phyloP scores from a whole-genome alignment of 495 filamentous ascomycete genomes.

The Aspergillus coremiiformis region DNA sequence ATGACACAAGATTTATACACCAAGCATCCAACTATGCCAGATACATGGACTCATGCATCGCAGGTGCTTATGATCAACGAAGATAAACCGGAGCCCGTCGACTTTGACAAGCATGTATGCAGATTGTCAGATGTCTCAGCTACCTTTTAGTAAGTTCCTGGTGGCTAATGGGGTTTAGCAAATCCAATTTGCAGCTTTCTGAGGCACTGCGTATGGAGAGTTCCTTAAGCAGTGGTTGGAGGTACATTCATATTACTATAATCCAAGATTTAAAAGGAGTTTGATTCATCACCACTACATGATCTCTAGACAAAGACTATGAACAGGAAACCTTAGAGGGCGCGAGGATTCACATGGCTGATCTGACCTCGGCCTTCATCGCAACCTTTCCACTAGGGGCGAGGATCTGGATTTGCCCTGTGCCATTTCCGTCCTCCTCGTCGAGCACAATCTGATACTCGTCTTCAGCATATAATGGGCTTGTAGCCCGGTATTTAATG shows the following conservation, averaged over 20 bases:
- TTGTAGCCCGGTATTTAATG: slow-evolving; percentile 53
- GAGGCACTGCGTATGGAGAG: neutral
- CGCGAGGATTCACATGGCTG: neutral
- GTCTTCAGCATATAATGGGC: slow-evolving; percentile 54
- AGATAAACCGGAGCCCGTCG: slow-evolving; percentile 6
- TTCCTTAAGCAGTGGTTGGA: neutral
- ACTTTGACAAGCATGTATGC: slow-evolving; percentile 4
- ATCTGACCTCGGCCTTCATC: slow-evolving; percentile 41
- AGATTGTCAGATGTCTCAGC: neutral
- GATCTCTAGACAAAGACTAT: neutral
- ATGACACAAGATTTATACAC: slow-evolving; percentile 4
- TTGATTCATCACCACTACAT: neutral
- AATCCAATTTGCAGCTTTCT: slow-evolving; percentile 1
- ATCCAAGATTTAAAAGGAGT: neutral
- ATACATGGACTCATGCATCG: slow-evolving; percentile 6
- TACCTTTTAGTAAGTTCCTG: neutral
- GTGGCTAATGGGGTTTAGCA: neutral
- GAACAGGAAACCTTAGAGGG: neutral
- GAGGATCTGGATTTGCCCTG: slow-evolving; percentile 33
- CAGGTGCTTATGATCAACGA: slow-evolving; percentile 4
- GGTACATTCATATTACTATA: neutral
- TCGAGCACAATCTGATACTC: slow-evolving; percentile 39
- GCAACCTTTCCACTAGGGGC: slow-evolving; percentile 32
- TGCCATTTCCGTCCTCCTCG: slow-evolving; percentile 20
- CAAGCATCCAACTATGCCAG: slow-evolving; percentile 2